Evolutionary conservation across 2,329 filamentous ascomycete species (phyloP), one percentile per base, ranked within the genome.

Genomic region (Colletotrichum scovillei): DNA sequence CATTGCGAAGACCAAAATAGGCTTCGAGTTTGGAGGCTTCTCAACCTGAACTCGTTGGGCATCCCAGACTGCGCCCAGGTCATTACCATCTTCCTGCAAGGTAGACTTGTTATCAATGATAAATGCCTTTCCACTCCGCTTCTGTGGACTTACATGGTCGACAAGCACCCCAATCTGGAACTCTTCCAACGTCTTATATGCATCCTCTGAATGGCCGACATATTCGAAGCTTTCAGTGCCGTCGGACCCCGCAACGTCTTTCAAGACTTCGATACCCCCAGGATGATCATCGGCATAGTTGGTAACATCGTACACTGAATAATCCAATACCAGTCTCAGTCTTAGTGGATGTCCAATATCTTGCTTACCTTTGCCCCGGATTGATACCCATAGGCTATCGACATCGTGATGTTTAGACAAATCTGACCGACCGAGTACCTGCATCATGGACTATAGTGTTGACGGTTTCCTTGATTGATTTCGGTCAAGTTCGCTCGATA

Each of bases 151-250:
- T 1, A 70, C 67, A 19, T 66, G n/a, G 3, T 53, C 28, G 2
- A 59, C 38, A 2, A 70, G 42, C 5, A 66, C 38, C 9, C 59
- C 67, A 9, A 70, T 28, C 14, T 70, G 67, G 24, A 65, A 63
- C 19, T 28, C 32, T 11, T 53, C 30, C 1, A 72, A 55, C 7
- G 58, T 58, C 7, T 53, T 53, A n/a, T 63, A 42, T 1, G 69
- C 69, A 3, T 58, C 59, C 11, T 63, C 57, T 1, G 64, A 63
- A 14, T 72, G 69, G 2, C 64, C 58, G 4, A 63, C 69, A 7
- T 69, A 72, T 28, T 72, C 69, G n/a, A 68, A 72, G 22, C 57
- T 69, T 58, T 72, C 69, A 7, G 69, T 72, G 11, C 57, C 64
- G 24, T 72, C 69, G 6, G 58, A 63, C 1, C 69, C 69, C 2